Conservation (phyloP, 176 grass and related monocot species). For the Aegilops longissima region DNA sequence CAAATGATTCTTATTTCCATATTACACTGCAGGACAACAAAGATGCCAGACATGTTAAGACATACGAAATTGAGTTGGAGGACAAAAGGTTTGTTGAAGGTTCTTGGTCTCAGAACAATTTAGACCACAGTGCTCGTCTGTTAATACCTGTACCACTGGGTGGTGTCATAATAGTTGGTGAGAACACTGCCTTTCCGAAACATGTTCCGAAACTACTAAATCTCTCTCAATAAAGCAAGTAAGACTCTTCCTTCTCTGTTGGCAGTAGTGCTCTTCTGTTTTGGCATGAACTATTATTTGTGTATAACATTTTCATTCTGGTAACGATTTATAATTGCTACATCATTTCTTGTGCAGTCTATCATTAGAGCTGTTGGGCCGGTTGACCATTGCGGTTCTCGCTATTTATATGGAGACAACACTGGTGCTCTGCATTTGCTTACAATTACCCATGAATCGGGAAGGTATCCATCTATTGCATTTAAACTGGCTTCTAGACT, state of each 20-base stretch:
- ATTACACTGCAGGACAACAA: conserved; percentile 51
- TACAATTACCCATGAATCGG: conserved; percentile 56
- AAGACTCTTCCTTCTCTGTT: not conserved
- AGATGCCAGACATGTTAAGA: conserved; percentile 71
- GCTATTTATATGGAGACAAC: conserved; percentile 61
- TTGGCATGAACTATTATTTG: not conserved
- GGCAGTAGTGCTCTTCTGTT: not conserved
- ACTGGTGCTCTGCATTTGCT: conserved; percentile 62
- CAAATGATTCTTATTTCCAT: conserved; percentile 8
- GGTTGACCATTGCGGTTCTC: conserved; percentile 68
- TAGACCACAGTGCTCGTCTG: conserved; percentile 62
- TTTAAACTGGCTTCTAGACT: not conserved
- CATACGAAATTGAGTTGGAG: conserved; percentile 62
- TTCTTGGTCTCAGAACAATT: conserved; percentile 69
- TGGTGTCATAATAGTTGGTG: conserved; percentile 72
- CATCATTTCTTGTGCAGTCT: conserved; percentile 34
- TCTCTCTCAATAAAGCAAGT: conserved; percentile 64
- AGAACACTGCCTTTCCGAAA: too few species aligned
- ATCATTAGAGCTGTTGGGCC: conserved; percentile 62
- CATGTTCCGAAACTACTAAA: conserved; percentile 51
- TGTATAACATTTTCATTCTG: not conserved
- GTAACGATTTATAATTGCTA: not conserved
- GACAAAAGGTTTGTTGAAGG: conserved; percentile 68
- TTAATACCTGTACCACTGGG: conserved; percentile 69
- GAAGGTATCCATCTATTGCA: conserved; percentile 32